phyloP scores from a whole-genome alignment of 2,329 filamentous ascomycete species.

The Lasiodiplodia gonubiensis region DNA sequence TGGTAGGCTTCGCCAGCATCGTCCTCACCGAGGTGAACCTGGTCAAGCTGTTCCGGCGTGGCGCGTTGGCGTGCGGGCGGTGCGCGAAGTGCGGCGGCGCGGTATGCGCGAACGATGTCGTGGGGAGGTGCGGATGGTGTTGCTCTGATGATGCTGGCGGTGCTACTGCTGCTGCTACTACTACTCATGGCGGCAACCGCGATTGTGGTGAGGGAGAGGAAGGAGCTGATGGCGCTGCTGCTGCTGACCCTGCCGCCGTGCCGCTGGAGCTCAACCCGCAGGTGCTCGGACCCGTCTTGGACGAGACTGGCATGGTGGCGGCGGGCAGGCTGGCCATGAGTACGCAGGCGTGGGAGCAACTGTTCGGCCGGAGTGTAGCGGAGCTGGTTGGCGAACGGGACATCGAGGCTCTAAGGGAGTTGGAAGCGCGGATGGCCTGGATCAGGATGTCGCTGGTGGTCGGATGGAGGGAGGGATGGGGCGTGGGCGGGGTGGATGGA shows the following conservation, averaged over 20 bases:
- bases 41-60: slow-evolving; percentile 46
- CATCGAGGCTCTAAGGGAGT: slow-evolving; percentile 50
- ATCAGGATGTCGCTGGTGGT: slow-evolving; percentile 61
- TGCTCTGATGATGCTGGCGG: too few species aligned
- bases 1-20: slow-evolving; percentile 52
- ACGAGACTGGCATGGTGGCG: slow-evolving; percentile 63
- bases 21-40: slow-evolving; percentile 52
- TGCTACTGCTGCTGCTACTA: too few species aligned
- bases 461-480: slow-evolving; percentile 43
- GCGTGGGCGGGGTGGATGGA: not conserved
- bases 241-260: not conserved
- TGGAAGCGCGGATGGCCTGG: slow-evolving; percentile 60
- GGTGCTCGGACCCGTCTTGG: slow-evolving; percentile 51
- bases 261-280: slow-evolving; percentile 50
- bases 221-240: too few species aligned
- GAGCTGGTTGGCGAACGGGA: slow-evolving; percentile 49
- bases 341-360: slow-evolving; percentile 58
- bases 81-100: slow-evolving; percentile 60
- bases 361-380: slow-evolving; percentile 53
- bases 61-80: slow-evolving; percentile 54
- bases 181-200: too few species aligned
- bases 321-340: slow-evolving; percentile 61
- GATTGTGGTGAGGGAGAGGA: not conserved
- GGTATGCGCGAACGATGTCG: slow-evolving; percentile 57
- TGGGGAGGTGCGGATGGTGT: not conserved